A percentile compares a stretch with the other conserved stretches of the same genome.
phyloP scores from a whole-genome alignment of 148 eudicot species.

The Bassia scoparia region DNA sequence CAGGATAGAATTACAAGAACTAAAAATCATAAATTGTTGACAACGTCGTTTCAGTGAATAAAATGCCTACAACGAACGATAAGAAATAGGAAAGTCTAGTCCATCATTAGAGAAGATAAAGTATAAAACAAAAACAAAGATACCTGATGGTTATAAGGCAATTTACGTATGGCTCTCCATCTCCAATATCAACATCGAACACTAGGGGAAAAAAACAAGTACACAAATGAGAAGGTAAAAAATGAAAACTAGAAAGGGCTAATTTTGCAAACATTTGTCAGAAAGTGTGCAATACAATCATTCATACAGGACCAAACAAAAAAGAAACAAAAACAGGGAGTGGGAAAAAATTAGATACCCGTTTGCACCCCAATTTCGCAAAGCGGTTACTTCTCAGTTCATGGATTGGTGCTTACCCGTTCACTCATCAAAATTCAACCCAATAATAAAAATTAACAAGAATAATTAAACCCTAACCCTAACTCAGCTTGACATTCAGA shows the following conservation, averaged over 20 bases:
- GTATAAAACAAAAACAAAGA: conserved; percentile 6
- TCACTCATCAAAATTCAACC: background rate
- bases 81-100: background rate
- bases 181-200: conserved; percentile 96
- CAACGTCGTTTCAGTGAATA: background rate
- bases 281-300: too few species aligned
- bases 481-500: background rate
- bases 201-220: conserved; percentile 43
- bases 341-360: too few species aligned
- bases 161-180: conserved; percentile 90
- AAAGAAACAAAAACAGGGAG: background rate
- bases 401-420: background rate
- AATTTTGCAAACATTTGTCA: conserved; percentile 1
- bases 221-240: conserved; percentile 13
- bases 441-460: background rate
- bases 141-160: conserved; percentile 96
- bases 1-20: background rate
- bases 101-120: background rate
- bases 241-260: conserved; percentile 6
- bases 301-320: too few species aligned
- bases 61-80: background rate
- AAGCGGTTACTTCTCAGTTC: too few species aligned
- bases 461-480: conserved; percentile 19
- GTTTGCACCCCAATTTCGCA: too few species aligned
- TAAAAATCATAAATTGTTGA: background rate